These are phyloP conservation scores for Ilyonectria robusta DNA, from an alignment of 2,329 filamentous ascomycete genomes.

Conservation along the genomic window DNA sequence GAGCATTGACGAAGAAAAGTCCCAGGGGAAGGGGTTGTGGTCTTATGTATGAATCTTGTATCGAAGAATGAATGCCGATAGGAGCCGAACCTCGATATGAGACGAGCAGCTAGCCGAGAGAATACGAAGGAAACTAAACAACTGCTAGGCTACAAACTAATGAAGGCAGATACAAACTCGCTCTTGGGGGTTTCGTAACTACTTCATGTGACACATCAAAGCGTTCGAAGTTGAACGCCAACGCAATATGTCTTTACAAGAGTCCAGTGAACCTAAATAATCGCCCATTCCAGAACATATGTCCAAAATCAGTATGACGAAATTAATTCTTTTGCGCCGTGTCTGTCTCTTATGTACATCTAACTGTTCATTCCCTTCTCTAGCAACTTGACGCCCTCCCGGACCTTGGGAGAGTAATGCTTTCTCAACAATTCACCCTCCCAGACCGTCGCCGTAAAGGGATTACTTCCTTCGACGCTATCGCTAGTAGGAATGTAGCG, in stretches of 20 bases:
- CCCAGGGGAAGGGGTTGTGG: no score
- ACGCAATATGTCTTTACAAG: not conserved
- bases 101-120: not conserved
- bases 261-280: not conserved
- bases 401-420: conserved; percentile 90
- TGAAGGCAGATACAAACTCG: not conserved
- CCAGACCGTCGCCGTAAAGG: conserved; percentile 92
- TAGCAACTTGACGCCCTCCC: conserved; percentile 79
- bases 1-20: no score
- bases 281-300: not conserved
- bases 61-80: no score
- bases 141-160: not conserved
- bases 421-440: conserved; percentile 88
- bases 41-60: no score
- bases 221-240: not conserved
- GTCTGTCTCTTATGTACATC: conserved; percentile 15
- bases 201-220: not conserved
- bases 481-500: conserved; percentile 81
- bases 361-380: conserved; percentile 73
- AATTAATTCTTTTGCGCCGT: not conserved
- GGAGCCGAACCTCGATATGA: no score
- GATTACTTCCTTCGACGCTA: conserved; percentile 88
- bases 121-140: not conserved
- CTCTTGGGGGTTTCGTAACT: not conserved
- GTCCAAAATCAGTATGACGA: not conserved